Conservation (phyloP, 2,329 filamentous ascomycete genomes). For the Fonsecaea erecta region DNA sequence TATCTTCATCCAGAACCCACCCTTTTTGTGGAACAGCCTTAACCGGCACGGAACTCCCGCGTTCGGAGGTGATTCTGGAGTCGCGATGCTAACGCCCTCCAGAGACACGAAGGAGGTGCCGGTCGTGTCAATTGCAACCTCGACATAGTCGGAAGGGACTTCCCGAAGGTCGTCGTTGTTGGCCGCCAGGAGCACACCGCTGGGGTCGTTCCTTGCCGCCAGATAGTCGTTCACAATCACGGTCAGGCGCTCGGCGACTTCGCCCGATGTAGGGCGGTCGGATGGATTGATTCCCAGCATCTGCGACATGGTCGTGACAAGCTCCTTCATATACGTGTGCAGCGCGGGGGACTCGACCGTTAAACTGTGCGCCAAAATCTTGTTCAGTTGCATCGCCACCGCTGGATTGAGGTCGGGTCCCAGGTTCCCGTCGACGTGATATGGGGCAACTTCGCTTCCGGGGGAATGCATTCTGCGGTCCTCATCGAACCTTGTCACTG, state of each 20-base stretch:
- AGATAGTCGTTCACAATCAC: not conserved
- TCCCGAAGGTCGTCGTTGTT: constrained; percentile 2
- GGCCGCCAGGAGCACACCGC: constrained; percentile 1
- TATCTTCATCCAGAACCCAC: not conserved
- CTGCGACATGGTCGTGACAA: not conserved
- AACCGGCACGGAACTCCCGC: not conserved
- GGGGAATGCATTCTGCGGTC: not conserved
- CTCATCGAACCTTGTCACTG: constrained; percentile 6
- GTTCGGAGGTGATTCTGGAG: not conserved
- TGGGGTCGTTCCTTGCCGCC: constrained; percentile 1
- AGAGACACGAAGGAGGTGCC: constrained; percentile 3
- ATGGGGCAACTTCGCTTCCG: not conserved
- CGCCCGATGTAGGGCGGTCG: not conserved
- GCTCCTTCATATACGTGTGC: not conserved
- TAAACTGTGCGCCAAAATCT: not conserved
- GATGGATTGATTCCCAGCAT: constrained; percentile 5
- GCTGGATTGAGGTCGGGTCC: constrained; percentile 1
- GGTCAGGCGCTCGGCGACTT: not conserved
- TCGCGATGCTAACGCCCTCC: not conserved
- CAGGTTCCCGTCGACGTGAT: not conserved
- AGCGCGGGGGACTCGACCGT: not conserved
- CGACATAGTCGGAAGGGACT: not conserved
- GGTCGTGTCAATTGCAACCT: constrained; percentile 1
- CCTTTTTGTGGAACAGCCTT: constrained; percentile 1
- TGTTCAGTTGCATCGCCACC: not conserved